These are phyloP conservation scores for Raffaelea ambrosiae DNA, from an alignment of 2,329 filamentous ascomycete species.

Conservation along the genomic window DNA sequence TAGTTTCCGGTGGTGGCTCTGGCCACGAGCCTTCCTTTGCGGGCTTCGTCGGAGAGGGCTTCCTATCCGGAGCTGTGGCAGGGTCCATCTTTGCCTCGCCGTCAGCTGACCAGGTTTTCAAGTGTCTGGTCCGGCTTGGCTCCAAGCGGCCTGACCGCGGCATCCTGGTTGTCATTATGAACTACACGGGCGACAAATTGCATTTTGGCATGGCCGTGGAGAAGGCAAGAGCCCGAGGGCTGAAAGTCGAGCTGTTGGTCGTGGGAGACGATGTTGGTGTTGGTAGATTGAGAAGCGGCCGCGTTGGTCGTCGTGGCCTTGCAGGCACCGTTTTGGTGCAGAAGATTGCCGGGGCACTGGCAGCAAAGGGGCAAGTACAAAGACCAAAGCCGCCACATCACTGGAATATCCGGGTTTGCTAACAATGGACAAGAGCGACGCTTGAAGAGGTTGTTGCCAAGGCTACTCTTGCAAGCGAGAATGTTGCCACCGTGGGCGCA, in stretches of 20 bases:
- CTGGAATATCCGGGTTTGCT: too few species aligned
- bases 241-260: neutral
- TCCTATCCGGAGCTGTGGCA: constrained; percentile 73
- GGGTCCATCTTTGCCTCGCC: constrained; percentile 76
- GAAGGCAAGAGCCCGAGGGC: neutral
- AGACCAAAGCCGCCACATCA: too few species aligned
- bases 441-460: too few species aligned
- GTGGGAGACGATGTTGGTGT: neutral
- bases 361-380: too few species aligned
- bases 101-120: constrained; percentile 68
- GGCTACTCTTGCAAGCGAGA: too few species aligned
- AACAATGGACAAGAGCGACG: too few species aligned
- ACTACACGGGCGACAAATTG: neutral
- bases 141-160: neutral
- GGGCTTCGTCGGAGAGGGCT: constrained; percentile 71
- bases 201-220: neutral
- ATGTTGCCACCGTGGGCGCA: too few species aligned
- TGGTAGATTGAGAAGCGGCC: neutral
- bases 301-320: neutral
- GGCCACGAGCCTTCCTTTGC: constrained; percentile 86
- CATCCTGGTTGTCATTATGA: neutral
- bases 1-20: constrained; percentile 80
- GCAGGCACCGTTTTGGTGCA: neutral
- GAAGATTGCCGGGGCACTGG: neutral
- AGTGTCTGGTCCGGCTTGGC: constrained; percentile 42